A percentile compares a stretch with the other conserved stretches of the same genome.
These are phyloP conservation scores for Melocanna baccifera DNA, from an alignment of 176 grass and related monocot genomes.

Conservation along the genomic window DNA sequence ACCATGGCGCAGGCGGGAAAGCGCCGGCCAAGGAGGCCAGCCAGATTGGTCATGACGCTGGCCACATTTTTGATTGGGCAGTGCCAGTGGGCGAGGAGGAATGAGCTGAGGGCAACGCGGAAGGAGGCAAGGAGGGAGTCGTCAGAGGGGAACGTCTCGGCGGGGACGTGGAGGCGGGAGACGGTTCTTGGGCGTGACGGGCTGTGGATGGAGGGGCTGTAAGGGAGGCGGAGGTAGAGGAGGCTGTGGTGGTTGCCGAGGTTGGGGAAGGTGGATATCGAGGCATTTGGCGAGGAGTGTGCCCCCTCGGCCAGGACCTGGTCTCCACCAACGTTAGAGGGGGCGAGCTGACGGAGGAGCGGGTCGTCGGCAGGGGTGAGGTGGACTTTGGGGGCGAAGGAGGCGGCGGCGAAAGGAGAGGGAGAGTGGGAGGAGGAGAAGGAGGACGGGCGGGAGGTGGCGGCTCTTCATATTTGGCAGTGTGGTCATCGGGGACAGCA, in stretches of 20 bases:
- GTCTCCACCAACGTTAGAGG: too few relatives aligned
- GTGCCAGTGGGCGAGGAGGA: background rate
- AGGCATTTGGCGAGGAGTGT: too few relatives aligned
- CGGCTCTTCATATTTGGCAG: too few relatives aligned
- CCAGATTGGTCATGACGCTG: slow-evolving; percentile 11
- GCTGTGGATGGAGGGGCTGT: background rate
- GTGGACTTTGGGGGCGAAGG: too few relatives aligned
- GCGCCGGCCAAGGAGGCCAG: slow-evolving; percentile 17
- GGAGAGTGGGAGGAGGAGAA: too few relatives aligned
- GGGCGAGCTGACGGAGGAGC: too few relatives aligned
- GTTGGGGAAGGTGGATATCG: too few relatives aligned
- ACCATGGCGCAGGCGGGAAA: slow-evolving; percentile 67
- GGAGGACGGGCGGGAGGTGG: too few relatives aligned
- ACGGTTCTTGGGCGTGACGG: slow-evolving; percentile 30
- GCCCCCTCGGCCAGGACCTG: too few relatives aligned
- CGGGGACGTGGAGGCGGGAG: slow-evolving; percentile 39
- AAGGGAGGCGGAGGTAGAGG: slow-evolving; percentile 45
- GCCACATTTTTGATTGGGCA: background rate
- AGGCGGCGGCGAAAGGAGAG: too few relatives aligned
- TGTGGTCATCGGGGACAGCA: too few relatives aligned
- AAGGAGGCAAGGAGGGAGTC: slow-evolving; percentile 19
- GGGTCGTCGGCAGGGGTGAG: too few relatives aligned
- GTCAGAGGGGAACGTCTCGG: background rate
- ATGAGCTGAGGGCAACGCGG: slow-evolving; percentile 20
- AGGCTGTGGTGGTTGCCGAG: slow-evolving; percentile 37